Evolutionary conservation across 2,329 filamentous ascomycete genomes (phyloP).

Genomic region (Didymella exigua): DNA sequence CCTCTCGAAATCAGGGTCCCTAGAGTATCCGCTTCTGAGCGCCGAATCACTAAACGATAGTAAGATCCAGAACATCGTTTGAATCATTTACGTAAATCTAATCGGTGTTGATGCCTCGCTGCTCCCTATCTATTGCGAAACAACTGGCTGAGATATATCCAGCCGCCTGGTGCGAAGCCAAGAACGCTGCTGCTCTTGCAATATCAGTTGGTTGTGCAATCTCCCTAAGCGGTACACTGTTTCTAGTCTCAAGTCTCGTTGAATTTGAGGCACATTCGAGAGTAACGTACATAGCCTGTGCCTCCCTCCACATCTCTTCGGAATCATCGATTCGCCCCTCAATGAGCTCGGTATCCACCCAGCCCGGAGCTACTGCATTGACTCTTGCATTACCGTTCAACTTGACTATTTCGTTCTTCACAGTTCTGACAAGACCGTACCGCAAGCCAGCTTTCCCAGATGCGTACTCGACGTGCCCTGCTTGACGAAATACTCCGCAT

Average conservation of each 20-base stretch:
- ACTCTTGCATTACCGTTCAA: slow-evolving; percentile 59
- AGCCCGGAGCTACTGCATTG: slow-evolving; percentile 59
- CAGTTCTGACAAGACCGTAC: slow-evolving; percentile 58
- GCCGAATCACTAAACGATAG: too few relatives aligned
- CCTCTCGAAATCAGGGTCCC: neutral
- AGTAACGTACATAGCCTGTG: slow-evolving; percentile 52
- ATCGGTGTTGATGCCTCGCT: too few relatives aligned
- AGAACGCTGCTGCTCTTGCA: slow-evolving; percentile 56
- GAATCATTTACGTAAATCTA: too few relatives aligned
- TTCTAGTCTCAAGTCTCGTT: neutral
- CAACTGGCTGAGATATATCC: slow-evolving; percentile 62
- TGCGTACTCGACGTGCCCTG: slow-evolving; percentile 58
- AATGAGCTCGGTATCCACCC: slow-evolving; percentile 56
- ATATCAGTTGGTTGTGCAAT: slow-evolving; percentile 58
- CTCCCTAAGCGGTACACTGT: slow-evolving; percentile 52
- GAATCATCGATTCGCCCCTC: slow-evolving; percentile 58
- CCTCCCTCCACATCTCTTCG: slow-evolving; percentile 57
- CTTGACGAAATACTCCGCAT: slow-evolving; percentile 58
- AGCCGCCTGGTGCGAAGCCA: slow-evolving; percentile 58
- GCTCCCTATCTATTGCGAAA: slow-evolving; percentile 58
- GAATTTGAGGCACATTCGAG: neutral
- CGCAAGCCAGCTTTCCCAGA: slow-evolving; percentile 56
- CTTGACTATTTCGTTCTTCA: slow-evolving; percentile 62
- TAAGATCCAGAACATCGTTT: too few relatives aligned
- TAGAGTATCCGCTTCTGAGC: slow-evolving; percentile 9